These are phyloP conservation scores for Davidsoniella australis DNA, from an alignment of 2,329 filamentous ascomycete genomes.

Conservation along the genomic window DNA sequence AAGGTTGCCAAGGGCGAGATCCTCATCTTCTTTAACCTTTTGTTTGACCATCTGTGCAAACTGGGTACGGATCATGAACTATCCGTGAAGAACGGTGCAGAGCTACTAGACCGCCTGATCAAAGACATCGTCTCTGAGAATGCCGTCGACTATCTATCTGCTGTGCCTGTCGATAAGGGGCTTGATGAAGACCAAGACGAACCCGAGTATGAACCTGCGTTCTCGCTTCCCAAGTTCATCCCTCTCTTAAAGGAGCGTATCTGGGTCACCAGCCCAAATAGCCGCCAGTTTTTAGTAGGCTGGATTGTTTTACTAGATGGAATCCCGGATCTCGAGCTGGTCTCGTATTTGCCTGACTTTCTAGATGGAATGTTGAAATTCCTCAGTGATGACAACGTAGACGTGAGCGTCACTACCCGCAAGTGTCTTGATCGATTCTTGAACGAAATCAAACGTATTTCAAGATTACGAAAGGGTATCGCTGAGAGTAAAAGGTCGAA, in stretches of 20 bases:
- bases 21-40: conserved; percentile 90
- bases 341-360: conserved; percentile 83
- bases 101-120: conserved; percentile 81
- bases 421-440: conserved; percentile 78
- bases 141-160: conserved; percentile 82
- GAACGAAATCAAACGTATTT: conserved; percentile 85
- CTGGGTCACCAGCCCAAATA: conserved; percentile 86
- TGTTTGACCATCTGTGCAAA: conserved; percentile 95
- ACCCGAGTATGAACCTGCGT: conserved; percentile 42
- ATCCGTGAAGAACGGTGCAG: conserved; percentile 94
- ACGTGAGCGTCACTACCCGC: conserved; percentile 91
- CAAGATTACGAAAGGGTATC: conserved; percentile 80
- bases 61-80: conserved; percentile 89
- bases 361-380: conserved; percentile 80
- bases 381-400: conserved; percentile 73
- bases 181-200: conserved; percentile 30
- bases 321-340: conserved; percentile 88
- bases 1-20: conserved; percentile 98
- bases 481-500: conserved; percentile 64
- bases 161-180: conserved; percentile 44
- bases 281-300: conserved; percentile 81
- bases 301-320: conserved; percentile 94
- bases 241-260: conserved; percentile 88
- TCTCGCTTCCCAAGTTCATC: conserved; percentile 80
- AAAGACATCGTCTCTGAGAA: conserved; percentile 96